A percentile compares a stretch with the other conserved stretches of the same genome.
phyloP scores from a whole-genome alignment of 129 eudicot genomes.

The Pittosporum tobira region DNA sequence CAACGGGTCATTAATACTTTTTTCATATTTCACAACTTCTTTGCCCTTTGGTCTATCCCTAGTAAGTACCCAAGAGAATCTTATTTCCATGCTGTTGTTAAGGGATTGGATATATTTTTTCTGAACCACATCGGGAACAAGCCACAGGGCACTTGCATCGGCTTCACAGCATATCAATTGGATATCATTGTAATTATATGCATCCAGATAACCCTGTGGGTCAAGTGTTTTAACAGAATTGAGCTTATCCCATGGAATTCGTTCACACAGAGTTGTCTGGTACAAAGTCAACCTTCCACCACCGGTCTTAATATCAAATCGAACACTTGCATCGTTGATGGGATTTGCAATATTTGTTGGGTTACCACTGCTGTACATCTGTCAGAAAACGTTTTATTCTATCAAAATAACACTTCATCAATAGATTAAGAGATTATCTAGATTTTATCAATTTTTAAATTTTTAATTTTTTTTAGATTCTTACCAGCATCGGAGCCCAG shows the following conservation, averaged over 20 bases:
- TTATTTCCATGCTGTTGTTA: constrained; percentile 45
- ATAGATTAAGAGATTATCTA: no score
- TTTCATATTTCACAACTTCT: constrained; percentile 81
- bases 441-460: no score
- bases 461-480: constrained; percentile 21
- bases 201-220: constrained; percentile 55
- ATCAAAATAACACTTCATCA: no score
- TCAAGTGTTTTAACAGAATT: constrained; percentile 40
- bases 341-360: constrained; percentile 98
- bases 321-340: constrained; percentile 83
- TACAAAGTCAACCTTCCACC: constrained; percentile 75
- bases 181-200: constrained; percentile 67
- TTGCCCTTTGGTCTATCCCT: constrained; percentile 95
- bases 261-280: constrained; percentile 79
- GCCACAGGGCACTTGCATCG: constrained; percentile 88
- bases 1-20: constrained; percentile 25
- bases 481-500: constrained; percentile 99
- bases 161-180: constrained; percentile 89
- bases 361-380: constrained; percentile 99
- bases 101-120: constrained; percentile 53
- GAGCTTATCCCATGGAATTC: constrained; percentile 49
- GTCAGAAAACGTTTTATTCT: constrained; percentile 18
- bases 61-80: constrained; percentile 72
- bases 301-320: constrained; percentile 66
- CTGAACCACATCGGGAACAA: constrained; percentile 76